Percentiles rank a stretch among this genome's conserved stretches.
phyloP scores from a whole-genome alignment of 163 green algal genomes.

The Chlamydomonas reinhardtii region DNA sequence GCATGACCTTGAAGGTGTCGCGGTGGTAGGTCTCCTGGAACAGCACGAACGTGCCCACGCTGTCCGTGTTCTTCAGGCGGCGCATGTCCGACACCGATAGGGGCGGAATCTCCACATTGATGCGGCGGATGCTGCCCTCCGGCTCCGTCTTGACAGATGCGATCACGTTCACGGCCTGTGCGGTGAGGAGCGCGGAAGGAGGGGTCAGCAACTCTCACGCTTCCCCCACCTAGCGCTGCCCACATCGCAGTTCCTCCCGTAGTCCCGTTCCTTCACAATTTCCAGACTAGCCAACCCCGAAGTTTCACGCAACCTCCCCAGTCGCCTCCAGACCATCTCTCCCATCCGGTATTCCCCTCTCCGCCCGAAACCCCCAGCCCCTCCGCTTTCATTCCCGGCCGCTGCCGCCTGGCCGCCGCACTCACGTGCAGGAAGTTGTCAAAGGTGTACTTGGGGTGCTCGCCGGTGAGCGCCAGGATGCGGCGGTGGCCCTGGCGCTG shows the following conservation, averaged over 20 bases:
- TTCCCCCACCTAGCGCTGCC: too few species aligned
- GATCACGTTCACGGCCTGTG: constrained; percentile 66
- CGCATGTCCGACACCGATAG: constrained; percentile 80
- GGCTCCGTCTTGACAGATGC: constrained; percentile 69
- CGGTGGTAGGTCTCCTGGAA: constrained; percentile 85
- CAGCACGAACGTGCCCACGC: constrained; percentile 78
- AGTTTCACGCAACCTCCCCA: too few species aligned
- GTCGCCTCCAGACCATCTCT: too few species aligned
- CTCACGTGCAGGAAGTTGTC: constrained; percentile 75
- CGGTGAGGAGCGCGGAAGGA: too few species aligned
- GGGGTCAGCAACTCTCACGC: too few species aligned
- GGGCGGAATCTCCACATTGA: constrained; percentile 84
- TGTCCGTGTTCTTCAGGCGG: constrained; percentile 78
- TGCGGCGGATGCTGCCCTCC: constrained; percentile 76
- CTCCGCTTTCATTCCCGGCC: too few species aligned
- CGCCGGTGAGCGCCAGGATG: constrained; percentile 78
- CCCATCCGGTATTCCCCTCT: too few species aligned
- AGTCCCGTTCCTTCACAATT: too few species aligned
- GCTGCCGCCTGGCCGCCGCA: too few species aligned
- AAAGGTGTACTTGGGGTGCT: constrained; percentile 81
- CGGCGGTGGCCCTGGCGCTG: constrained; percentile 75
- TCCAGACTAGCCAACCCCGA: too few species aligned
- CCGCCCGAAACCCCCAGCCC: too few species aligned
- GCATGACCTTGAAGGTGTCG: constrained; percentile 69
- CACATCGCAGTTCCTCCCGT: too few species aligned